phyloP scores from a whole-genome alignment of 2,329 filamentous ascomycete genomes.

The Fusarium agapanthi region DNA sequence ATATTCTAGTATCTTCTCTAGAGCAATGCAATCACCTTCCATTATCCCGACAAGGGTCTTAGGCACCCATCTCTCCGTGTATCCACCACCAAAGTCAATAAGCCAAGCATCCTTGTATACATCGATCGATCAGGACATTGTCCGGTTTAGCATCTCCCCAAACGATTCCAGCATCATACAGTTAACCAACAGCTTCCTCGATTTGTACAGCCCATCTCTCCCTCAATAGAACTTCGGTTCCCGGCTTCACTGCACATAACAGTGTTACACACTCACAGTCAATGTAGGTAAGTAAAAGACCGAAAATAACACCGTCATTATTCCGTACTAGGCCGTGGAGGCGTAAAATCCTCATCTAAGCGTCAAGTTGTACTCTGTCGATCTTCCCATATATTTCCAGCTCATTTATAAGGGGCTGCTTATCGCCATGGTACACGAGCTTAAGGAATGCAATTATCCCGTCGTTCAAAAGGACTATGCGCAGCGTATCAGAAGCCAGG shows the following conservation, averaged over 20 bases:
- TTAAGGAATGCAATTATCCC: not conserved
- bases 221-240: not conserved
- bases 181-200: not conserved
- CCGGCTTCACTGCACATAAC: not conserved
- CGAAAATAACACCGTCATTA: accelerated
- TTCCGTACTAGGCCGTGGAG: not conserved
- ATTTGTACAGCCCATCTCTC: not conserved
- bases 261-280: not conserved
- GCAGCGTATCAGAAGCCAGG: not conserved
- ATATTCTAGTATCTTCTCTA: not conserved
- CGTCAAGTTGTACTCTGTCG: not conserved
- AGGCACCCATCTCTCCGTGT: not conserved
- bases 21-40: not conserved
- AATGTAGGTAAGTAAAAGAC: not conserved
- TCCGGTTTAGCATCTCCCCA: not conserved
- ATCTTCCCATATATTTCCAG: not conserved
- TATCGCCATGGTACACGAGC: not conserved
- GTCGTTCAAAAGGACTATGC: not conserved
- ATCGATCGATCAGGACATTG: not conserved
- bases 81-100: conserved; percentile 1
- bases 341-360: not conserved
- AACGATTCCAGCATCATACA: not conserved
- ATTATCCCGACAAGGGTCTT: not conserved
- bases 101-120: conserved; percentile 5
- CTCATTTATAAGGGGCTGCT: not conserved